A percentile compares a stretch with the other conserved stretches of the same genome.
phyloP scores from a whole-genome alignment of 495 filamentous ascomycete genomes.

The Friedmanniomyces simplex region DNA sequence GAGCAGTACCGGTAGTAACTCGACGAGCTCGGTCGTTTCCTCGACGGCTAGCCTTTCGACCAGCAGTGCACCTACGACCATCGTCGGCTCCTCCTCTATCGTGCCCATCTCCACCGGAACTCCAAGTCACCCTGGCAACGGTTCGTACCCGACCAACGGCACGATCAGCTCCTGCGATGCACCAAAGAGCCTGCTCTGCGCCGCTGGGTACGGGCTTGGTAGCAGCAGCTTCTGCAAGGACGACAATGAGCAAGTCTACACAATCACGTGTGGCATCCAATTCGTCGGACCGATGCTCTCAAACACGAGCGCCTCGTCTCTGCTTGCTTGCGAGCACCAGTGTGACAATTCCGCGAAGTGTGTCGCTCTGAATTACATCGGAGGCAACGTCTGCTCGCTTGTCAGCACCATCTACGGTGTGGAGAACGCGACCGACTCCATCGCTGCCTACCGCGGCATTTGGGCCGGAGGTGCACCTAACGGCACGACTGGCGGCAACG shows the following conservation, averaged over 20 bases:
- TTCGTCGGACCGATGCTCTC: background rate
- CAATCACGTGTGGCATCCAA: slow-evolving; percentile 2
- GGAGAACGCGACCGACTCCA: background rate
- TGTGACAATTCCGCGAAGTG: background rate
- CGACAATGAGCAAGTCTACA: background rate
- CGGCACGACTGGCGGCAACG: background rate
- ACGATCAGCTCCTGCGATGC: background rate
- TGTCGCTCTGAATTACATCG: slow-evolving; percentile 4
- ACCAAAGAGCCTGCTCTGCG: background rate
- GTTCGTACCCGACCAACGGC: background rate
- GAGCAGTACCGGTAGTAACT: background rate
- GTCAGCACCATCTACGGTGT: slow-evolving; percentile 3
- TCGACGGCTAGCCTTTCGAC: background rate
- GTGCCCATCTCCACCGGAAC: background rate
- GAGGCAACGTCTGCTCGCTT: background rate
- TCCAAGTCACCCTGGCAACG: background rate
- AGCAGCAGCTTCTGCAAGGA: slow-evolving; percentile 6
- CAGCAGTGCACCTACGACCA: background rate
- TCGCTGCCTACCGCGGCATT: slow-evolving; percentile 8
- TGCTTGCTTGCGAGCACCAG: background rate
- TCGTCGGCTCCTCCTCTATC: background rate
- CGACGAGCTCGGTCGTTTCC: background rate
- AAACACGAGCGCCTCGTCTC: slow-evolving; percentile 1
- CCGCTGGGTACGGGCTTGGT: background rate
- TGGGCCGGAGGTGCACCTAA: slow-evolving; percentile 1